Conservation (phyloP, 495 filamentous ascomycete species). For the Cercophora sp. region DNA sequence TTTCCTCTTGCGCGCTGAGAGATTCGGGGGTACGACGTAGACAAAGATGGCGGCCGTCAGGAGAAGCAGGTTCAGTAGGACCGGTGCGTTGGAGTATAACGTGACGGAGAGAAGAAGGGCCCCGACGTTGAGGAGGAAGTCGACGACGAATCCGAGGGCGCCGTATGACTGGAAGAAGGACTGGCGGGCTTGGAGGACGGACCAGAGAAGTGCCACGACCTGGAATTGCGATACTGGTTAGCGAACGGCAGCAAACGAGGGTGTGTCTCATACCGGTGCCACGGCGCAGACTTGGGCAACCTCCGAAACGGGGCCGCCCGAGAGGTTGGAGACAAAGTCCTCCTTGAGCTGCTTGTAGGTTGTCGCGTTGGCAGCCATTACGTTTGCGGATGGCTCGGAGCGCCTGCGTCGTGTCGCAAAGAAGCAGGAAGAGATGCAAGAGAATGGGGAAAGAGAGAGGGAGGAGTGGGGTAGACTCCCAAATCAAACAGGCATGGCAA, state of each 20-base stretch:
- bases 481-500: conserved; percentile 13
- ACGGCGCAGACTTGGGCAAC: conserved; percentile 82
- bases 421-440: background rate
- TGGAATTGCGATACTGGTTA: conserved; percentile 32
- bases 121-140: conserved; percentile 83
- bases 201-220: conserved; percentile 83
- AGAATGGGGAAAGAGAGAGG: background rate
- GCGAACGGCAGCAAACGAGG: background rate
- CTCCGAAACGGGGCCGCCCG: conserved; percentile 78
- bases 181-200: conserved; percentile 80
- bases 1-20: conserved; percentile 43
- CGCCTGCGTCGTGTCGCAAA: conserved; percentile 29
- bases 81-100: conserved; percentile 71
- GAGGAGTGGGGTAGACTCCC: background rate
- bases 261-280: conserved; percentile 63
- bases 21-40: conserved; percentile 45
- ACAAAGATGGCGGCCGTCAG: conserved; percentile 64
- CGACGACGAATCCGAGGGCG: conserved; percentile 60
- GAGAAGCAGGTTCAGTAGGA: conserved; percentile 73
- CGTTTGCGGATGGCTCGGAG: too few relatives aligned
- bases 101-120: conserved; percentile 81
- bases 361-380: conserved; percentile 29
- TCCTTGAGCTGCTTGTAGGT: conserved; percentile 89
- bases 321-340: conserved; percentile 88
- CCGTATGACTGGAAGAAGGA: conserved; percentile 77